Conservation (phyloP, 2,329 filamentous ascomycete species). For the Alternaria ethzedia region DNA sequence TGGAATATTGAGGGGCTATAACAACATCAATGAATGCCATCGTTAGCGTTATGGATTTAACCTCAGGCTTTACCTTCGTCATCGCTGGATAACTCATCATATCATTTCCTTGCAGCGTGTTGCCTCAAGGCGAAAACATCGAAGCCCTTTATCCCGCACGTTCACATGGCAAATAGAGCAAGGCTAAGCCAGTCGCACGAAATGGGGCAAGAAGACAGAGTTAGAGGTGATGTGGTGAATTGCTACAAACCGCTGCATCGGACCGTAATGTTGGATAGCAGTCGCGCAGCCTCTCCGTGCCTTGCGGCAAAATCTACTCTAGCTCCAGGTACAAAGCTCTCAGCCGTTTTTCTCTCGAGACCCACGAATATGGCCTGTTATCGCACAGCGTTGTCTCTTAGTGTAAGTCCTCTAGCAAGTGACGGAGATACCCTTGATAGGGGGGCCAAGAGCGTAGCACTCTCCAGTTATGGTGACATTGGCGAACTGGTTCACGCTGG, state of each 20-base stretch:
- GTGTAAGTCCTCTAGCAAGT: conserved; percentile 7
- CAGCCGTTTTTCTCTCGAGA: not conserved
- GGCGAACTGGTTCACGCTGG: conserved; percentile 5
- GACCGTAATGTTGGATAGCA: conserved; percentile 8
- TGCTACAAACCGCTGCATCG: not conserved
- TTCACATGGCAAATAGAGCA: not conserved
- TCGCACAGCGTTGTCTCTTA: not conserved
- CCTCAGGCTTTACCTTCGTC: too few relatives aligned
- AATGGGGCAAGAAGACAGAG: not conserved
- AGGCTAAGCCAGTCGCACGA: not conserved
- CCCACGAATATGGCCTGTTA: not conserved
- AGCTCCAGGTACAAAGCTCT: not conserved
- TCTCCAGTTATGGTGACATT: conserved; percentile 5
- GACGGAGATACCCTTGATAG: conserved; percentile 17
- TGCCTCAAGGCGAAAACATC: not conserved
- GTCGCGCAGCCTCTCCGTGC: not conserved
- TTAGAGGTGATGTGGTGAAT: not conserved
- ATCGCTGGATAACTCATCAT: not conserved
- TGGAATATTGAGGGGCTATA: not conserved
- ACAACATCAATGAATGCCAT: too few relatives aligned
- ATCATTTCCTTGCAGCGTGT: not conserved
- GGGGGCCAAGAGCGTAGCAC: conserved; percentile 10
- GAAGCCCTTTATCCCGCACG: not conserved
- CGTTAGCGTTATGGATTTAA: too few relatives aligned
- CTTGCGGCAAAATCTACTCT: conserved; percentile 6